Conservation (phyloP, 495 filamentous ascomycete genomes). For the Tuber magnatum region DNA sequence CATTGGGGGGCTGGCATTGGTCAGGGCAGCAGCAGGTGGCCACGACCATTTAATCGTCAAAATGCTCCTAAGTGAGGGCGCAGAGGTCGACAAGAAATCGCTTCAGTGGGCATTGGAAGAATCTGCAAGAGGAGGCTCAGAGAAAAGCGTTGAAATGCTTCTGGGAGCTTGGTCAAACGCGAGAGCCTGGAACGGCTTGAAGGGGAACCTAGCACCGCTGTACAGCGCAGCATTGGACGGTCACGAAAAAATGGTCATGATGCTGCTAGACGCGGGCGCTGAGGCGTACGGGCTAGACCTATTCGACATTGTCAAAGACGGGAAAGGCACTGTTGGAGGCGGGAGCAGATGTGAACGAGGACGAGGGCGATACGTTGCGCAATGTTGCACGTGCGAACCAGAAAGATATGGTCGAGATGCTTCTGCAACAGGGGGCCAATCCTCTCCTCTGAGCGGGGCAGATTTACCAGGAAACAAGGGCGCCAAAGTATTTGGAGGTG, state of each 20-base stretch:
- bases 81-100: not conserved
- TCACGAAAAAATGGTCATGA: not conserved
- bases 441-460: not conserved
- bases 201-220: not conserved
- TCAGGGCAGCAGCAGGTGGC: not conserved
- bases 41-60: constrained; percentile 2
- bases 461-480: not conserved
- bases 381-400: not conserved
- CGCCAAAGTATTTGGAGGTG: not conserved
- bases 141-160: not conserved
- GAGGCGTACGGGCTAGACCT: not conserved
- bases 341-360: constrained; percentile 9
- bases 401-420: not conserved
- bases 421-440: not conserved
- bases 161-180: not conserved
- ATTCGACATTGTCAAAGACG: not conserved
- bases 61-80: constrained; percentile 5
- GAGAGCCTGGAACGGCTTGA: not conserved
- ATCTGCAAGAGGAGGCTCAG: not conserved
- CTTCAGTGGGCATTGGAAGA: not conserved
- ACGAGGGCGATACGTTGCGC: not conserved
- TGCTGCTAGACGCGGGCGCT: constrained; percentile 9
- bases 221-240: not conserved
- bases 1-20: not conserved
- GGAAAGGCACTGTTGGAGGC: not conserved